Evolutionary conservation across 2,329 filamentous ascomycete species (phyloP).

Genomic region (Gaeumannomyces sp.): DNA sequence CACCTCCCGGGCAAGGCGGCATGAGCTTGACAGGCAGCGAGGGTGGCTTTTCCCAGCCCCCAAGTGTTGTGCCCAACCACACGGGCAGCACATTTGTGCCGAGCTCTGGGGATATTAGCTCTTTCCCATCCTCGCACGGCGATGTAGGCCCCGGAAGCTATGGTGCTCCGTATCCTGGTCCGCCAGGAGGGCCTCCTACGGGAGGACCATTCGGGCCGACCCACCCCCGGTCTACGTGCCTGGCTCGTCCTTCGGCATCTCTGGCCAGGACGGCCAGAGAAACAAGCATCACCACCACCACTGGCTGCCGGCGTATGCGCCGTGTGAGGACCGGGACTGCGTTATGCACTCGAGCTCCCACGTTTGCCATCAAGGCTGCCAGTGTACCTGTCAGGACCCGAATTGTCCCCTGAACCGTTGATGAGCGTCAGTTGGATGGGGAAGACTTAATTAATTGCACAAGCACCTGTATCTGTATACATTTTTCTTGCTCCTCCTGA

Average conservation of each 20-base stretch:
- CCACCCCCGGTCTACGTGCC: neutral
- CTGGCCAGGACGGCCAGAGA: neutral
- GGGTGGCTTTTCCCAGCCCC: neutral
- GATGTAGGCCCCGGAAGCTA: neutral
- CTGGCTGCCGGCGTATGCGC: neutral
- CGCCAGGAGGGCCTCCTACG: neutral
- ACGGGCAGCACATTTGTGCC: slow-evolving; percentile 2
- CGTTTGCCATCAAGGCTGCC: neutral
- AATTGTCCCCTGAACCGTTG: neutral
- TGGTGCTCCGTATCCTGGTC: neutral
- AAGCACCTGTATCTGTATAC: neutral
- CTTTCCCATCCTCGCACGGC: neutral
- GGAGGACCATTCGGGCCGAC: neutral
- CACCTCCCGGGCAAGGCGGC: neutral
- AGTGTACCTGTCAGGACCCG: neutral
- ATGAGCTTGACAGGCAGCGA: neutral
- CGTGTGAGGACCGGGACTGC: neutral
- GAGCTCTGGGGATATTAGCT: neutral
- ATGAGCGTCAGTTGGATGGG: neutral
- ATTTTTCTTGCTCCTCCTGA: neutral
- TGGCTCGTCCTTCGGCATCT: neutral
- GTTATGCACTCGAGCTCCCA: neutral
- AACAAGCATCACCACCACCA: slow-evolving; percentile 4
- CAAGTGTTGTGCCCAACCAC: neutral
- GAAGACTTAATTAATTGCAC: neutral